Evolutionary conservation across 2,329 filamentous ascomycete species (phyloP).

Genomic region (Epichloe coenophiala): DNA sequence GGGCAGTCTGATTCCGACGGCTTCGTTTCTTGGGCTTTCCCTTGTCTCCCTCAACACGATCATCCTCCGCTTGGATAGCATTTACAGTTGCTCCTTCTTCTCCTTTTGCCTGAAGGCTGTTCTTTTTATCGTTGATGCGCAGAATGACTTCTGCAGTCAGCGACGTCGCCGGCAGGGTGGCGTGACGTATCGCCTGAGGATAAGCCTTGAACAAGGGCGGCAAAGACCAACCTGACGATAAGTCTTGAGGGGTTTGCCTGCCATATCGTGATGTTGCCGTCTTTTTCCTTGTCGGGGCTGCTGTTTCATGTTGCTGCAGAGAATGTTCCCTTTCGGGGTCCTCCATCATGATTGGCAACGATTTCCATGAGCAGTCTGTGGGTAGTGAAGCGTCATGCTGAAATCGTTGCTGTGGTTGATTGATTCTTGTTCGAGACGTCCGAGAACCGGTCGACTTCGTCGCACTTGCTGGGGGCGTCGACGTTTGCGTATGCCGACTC

Average conservation of each 20-base stretch:
- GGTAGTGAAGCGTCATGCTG: constrained; percentile 5
- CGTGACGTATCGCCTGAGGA: constrained; percentile 68
- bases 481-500: constrained; percentile 20
- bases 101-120: constrained; percentile 5
- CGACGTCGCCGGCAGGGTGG: constrained; percentile 52
- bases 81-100: constrained; percentile 6
- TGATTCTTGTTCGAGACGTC: constrained; percentile 22
- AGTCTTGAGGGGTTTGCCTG: constrained; percentile 14
- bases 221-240: constrained; percentile 44
- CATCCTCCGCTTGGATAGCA: neutral
- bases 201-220: constrained; percentile 80
- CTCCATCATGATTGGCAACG: constrained; percentile 13
- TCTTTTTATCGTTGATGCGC: constrained; percentile 41
- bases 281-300: constrained; percentile 5
- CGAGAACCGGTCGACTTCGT: constrained; percentile 26
- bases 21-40: constrained; percentile 30
- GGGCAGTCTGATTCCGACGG: constrained; percentile 27
- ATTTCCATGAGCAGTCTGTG: constrained; percentile 23
- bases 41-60: constrained; percentile 16
- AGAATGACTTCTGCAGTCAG: constrained; percentile 57
- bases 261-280: constrained; percentile 6
- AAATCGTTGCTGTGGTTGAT: constrained; percentile 27
- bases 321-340: constrained; percentile 6
- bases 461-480: constrained; percentile 16
- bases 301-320: constrained; percentile 4